Percentiles rank a stretch among this genome's conserved stretches.
phyloP scores from a whole-genome alignment of 495 filamentous ascomycete genomes.

The Aspergillus bertholletiae region DNA sequence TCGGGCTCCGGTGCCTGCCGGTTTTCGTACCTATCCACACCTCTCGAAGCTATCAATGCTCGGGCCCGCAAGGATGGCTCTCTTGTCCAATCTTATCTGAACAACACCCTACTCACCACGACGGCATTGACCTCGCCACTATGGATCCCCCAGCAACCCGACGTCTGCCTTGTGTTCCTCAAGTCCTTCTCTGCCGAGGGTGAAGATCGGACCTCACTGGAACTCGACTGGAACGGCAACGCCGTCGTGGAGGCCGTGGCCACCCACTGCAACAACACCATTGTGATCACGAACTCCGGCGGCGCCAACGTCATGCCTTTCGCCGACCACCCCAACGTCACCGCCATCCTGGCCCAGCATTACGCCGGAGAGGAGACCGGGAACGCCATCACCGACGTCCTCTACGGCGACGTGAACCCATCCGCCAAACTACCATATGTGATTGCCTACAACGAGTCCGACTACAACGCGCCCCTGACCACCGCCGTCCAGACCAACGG shows the following conservation, averaged over 20 bases:
- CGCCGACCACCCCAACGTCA: constrained; percentile 41
- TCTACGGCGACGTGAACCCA: constrained; percentile 52
- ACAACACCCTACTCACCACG: too few species aligned
- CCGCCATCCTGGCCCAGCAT: constrained; percentile 54
- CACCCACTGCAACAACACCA: neutral
- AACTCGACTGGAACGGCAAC: constrained; percentile 47
- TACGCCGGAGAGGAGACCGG: constrained; percentile 56
- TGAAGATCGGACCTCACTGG: constrained; percentile 50
- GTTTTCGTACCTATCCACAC: too few species aligned
- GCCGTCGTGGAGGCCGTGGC: constrained; percentile 48
- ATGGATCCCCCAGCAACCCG: too few species aligned
- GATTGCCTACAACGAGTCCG: constrained; percentile 53
- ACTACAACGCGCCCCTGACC: constrained; percentile 36
- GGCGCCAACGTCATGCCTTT: neutral
- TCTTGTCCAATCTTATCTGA: too few species aligned
- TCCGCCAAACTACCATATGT: constrained; percentile 67
- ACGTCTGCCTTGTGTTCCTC: constrained; percentile 58
- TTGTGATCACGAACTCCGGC: neutral
- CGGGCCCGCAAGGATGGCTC: too few species aligned
- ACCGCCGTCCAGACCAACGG: neutral
- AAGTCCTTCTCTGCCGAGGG: constrained; percentile 55
- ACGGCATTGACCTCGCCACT: too few species aligned
- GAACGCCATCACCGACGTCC: constrained; percentile 43
- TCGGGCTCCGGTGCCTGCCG: too few species aligned
- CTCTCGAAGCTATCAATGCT: too few species aligned